Evolutionary conservation across 768 basidiomycete species (phyloP), one percentile per base, ranked within the genome.

Genomic region (Pseudohyphozyma bogoriensis): DNA sequence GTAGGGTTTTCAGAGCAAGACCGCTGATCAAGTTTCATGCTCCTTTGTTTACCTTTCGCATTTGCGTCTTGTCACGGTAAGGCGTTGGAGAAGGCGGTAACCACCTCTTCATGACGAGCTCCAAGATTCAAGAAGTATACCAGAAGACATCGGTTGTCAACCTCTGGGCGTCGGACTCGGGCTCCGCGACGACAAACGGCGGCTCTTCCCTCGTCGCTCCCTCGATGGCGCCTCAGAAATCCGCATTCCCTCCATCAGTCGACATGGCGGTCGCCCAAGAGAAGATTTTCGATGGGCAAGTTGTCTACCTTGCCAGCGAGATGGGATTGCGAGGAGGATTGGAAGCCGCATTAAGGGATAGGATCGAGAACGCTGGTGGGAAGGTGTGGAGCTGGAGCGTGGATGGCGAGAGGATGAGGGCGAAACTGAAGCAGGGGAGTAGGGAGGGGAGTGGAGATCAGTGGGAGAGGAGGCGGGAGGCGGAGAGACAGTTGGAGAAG

Each of bases 351-450:
- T 78, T 89, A 1, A 79, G 82, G 58, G 76, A 76, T 1, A 79
- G 82, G 12, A 79, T 91, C n/a, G 68, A 70, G 35, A 77, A 82
- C 0, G 81, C 81, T 0, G 85, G 87, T 10, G 85, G 85, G 1
- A 57, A 31, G 39, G 60, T 52, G 24, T 66, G 60, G 56, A 44
- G 56, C 26, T 56, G 55, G 32, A 57, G 62, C 2, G n/a, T 56
- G 22, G 59, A 59, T 36, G 63, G 59, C 16, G 55, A 16, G 58
- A 56, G 16, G 9, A 39, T 2, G 37, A 53, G 24, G 26, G 55
- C n/a, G 58, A 56, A 15, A 5, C 39, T 2, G 37, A 53, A 20
- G 26, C 9, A 18, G 47, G 26, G 39, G 39, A 26, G 37, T 16
- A 29, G 39, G 28, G 45, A 36, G 8, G 18, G 26, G 29, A 22